Evolutionary conservation across 495 filamentous ascomycete species (phyloP), one percentile per base, ranked within the genome.

Genomic region (Penicillium arizonense): DNA sequence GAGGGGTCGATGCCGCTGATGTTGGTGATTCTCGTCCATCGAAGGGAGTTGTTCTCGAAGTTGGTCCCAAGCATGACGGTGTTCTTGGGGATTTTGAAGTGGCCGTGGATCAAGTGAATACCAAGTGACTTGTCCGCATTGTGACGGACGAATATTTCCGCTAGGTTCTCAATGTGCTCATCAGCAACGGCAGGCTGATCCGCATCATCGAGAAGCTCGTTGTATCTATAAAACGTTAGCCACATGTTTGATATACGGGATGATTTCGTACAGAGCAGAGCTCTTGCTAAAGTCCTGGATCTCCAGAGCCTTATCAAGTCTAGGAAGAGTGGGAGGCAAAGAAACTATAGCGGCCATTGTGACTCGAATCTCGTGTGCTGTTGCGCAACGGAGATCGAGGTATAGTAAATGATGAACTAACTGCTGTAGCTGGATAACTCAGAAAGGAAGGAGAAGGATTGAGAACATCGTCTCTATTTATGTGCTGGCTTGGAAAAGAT

Each of bases 81-180:
- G 33, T 47, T 36, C 44, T 47, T 36, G 13, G 44, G 44, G 16
- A 47, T 47, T 33, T 47, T 47, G 30, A 47, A 47, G 44, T 47
- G 30, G 44, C 44, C 44, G 44, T 47, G 30, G 44, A 18, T 18
- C 18, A 18, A 18, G 18, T 18, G 18, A 18, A 18, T 18, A 18
- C 18, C 18, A 18, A 18, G 18, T 18, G 18, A 18, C 18, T 18
- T 18, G 18, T 18, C 18, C 18, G 18, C 18, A 18, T 18, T 18
- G 18, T 18, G 1, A 18, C 18, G 18, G 18, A 18, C 18, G 18
- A 18, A 18, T 18, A 18, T 18, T 18, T 18, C 18, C 18, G 18
- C 18, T 18, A 18, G 18, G 1, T 18, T 18, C 18, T 18, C 18
- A 18, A 47, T 47, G 33, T 35, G 30, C 37, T 39, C 37, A 39